Conservation (phyloP, 352 stramenopile species). For the Aphanomyces stellatus region DNA sequence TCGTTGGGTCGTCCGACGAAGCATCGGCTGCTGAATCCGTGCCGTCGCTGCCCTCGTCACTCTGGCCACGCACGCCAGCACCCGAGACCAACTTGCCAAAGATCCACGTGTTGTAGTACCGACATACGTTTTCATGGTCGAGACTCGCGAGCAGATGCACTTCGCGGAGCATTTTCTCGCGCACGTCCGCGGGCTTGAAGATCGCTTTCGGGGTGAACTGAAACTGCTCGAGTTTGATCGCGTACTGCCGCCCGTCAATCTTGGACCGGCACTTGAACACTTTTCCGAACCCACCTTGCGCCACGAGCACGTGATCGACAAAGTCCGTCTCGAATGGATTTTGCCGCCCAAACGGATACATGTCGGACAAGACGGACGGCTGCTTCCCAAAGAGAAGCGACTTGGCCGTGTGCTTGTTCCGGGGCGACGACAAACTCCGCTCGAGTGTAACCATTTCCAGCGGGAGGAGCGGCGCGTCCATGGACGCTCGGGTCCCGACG, state of each 20-base stretch:
- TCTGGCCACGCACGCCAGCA: not conserved
- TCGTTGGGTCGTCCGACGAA: not conserved
- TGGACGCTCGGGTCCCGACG: too few species aligned
- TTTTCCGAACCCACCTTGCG: slow-evolving; percentile 64
- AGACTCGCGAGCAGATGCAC: slow-evolving; percentile 87
- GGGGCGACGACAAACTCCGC: slow-evolving; percentile 50
- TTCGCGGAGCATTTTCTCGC: slow-evolving; percentile 89
- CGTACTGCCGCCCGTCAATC: slow-evolving; percentile 59
- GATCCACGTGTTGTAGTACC: slow-evolving; percentile 87
- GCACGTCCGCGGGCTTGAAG: slow-evolving; percentile 68
- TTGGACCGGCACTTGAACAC: slow-evolving; percentile 74
- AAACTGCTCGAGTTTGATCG: slow-evolving; percentile 74
- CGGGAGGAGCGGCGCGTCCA: not conserved
- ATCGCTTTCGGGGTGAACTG: slow-evolving; percentile 78
- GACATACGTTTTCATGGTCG: slow-evolving; percentile 92
- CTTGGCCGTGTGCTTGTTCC: slow-evolving; percentile 17
- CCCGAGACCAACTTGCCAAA: slow-evolving; percentile 48
- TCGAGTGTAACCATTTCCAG: slow-evolving; percentile 26
- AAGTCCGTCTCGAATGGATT: slow-evolving; percentile 81
- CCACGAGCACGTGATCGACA: slow-evolving; percentile 49
- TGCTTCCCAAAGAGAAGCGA: not conserved
- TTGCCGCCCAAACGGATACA: slow-evolving; percentile 41
- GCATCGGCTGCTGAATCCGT: not conserved
- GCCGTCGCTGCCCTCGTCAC: not conserved
- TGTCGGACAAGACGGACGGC: not conserved